phyloP scores from a whole-genome alignment of 768 basidiomycete genomes.

The Lactarius sanguifluus region DNA sequence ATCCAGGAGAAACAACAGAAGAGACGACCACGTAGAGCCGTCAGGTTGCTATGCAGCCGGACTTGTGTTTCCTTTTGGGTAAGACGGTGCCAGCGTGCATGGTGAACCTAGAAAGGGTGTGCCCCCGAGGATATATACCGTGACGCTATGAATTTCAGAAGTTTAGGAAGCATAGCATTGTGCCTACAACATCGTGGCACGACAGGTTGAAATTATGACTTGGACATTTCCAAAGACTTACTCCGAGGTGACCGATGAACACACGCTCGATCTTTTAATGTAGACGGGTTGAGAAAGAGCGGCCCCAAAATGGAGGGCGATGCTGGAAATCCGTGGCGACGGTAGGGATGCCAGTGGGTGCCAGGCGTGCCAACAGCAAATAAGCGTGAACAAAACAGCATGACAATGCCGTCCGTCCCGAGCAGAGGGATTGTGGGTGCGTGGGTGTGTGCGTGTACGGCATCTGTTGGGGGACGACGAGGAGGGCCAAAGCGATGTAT shows the following conservation, averaged over 20 bases:
- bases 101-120: conserved; percentile 20
- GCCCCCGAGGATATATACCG: conserved; percentile 25
- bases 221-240: conserved; percentile 24
- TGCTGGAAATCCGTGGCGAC: conserved; percentile 17
- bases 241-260: conserved; percentile 25
- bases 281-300: conserved; percentile 27
- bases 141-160: conserved; percentile 24
- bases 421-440: neutral
- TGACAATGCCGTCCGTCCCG: conserved; percentile 7
- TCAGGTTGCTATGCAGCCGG: conserved; percentile 26
- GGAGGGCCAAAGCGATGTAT: conserved; percentile 10
- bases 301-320: conserved; percentile 22
- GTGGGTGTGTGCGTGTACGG: conserved; percentile 6
- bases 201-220: conserved; percentile 18
- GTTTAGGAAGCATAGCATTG: conserved; percentile 23
- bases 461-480: conserved; percentile 3
- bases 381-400: conserved; percentile 18
- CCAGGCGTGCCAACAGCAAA: conserved; percentile 19
- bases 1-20: conserved; percentile 15
- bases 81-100: conserved; percentile 29
- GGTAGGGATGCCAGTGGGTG: conserved; percentile 1
- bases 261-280: conserved; percentile 26
- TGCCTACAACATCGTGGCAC: conserved; percentile 25
- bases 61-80: conserved; percentile 23
- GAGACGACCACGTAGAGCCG: conserved; percentile 27